phyloP scores from a whole-genome alignment of 345 rosid genomes.

The Gossypium raimondii region DNA sequence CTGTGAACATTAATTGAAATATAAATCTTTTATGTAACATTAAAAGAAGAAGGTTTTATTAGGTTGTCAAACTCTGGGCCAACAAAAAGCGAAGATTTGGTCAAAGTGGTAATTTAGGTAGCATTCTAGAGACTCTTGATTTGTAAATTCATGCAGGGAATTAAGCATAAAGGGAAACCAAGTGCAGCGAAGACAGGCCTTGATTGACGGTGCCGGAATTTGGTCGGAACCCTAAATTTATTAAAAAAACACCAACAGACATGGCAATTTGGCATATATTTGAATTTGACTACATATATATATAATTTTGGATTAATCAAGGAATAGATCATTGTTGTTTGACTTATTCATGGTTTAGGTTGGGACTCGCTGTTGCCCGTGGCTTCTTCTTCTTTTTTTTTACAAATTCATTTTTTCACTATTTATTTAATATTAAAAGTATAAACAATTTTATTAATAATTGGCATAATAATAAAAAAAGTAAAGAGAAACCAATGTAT shows the following conservation, averaged over 20 bases:
- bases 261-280: neutral
- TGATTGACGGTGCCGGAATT: conserved; percentile 14
- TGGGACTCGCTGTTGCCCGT: no score
- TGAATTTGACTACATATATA: neutral
- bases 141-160: neutral
- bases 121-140: neutral
- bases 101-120: neutral
- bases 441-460: no score
- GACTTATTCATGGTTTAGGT: no score
- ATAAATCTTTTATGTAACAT: neutral
- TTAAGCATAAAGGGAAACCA: conserved; percentile 2
- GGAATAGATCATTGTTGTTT: neutral
- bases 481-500: no score
- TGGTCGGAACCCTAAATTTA: neutral
- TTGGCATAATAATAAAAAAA: no score
- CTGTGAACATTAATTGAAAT: neutral
- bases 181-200: neutral
- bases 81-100: neutral
- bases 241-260: neutral
- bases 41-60: neutral
- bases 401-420: no score
- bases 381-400: no score
- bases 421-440: no score
- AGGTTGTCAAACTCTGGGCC: neutral
- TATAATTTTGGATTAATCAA: neutral